Evolutionary conservation across 78 protist genomes (phyloP).

Genomic region (Trichosphaerium sp.): DNA sequence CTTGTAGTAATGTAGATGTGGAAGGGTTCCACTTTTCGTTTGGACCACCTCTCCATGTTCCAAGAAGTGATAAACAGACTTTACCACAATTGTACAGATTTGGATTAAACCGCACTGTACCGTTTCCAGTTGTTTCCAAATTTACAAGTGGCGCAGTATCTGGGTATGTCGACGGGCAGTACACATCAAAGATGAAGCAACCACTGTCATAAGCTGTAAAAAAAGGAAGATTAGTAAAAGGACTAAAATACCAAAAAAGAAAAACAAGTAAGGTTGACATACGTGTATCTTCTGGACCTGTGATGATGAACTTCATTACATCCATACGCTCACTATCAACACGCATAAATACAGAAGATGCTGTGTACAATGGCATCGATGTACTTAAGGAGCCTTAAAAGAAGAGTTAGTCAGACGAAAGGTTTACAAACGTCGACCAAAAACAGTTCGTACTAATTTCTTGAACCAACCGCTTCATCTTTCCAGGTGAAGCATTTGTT

Average conservation of each 20-base stretch:
- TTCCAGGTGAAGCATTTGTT: neutral
- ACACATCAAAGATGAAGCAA: slow-evolving; percentile 36
- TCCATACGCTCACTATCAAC: slow-evolving; percentile 29
- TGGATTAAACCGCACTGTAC: slow-evolving; percentile 75
- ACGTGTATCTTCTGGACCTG: slow-evolving; percentile 52
- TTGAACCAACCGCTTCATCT: neutral
- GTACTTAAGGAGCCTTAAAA: neutral
- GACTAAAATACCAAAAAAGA: neutral
- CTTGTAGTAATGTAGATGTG: slow-evolving; percentile 62
- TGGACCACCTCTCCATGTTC: slow-evolving; percentile 68
- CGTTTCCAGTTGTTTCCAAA: slow-evolving; percentile 62
- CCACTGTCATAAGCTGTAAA: slow-evolving; percentile 13
- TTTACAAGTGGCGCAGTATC: slow-evolving; percentile 45
- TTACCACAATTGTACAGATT: slow-evolving; percentile 53
- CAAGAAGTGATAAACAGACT: slow-evolving; percentile 65
- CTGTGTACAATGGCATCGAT: slow-evolving; percentile 15
- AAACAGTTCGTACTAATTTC: too few species aligned
- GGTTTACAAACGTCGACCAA: too few species aligned
- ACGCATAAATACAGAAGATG: slow-evolving; percentile 34
- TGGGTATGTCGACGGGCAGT: slow-evolving; percentile 53
- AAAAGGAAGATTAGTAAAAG: slow-evolving; percentile 2
- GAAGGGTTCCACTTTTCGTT: slow-evolving; percentile 60
- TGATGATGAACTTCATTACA: slow-evolving; percentile 29
- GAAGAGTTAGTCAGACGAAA: too few species aligned
- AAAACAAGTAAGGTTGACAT: too few species aligned